phyloP scores from a whole-genome alignment of 805 yeast species.

The Candida broadrunensis region DNA sequence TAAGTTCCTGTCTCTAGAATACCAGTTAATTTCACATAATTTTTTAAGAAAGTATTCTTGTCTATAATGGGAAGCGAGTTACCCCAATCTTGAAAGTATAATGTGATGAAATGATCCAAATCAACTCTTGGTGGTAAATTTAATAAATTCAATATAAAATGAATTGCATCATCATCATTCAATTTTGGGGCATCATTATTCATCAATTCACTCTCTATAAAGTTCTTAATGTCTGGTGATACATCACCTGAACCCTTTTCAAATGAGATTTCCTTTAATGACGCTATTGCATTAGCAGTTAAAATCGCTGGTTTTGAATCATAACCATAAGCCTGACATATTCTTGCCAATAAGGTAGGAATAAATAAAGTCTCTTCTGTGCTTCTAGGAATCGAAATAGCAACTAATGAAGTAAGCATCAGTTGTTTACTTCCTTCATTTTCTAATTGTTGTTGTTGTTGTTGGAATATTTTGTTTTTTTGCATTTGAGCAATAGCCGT shows the following conservation, averaged over 20 bases:
- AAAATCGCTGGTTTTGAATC: constrained; percentile 66
- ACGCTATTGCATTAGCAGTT: constrained; percentile 69
- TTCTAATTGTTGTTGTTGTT: constrained; percentile 18
- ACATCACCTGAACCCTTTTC: background rate
- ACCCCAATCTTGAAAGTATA: constrained; percentile 80
- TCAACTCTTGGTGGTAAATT: constrained; percentile 48
- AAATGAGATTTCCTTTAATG: constrained; percentile 49
- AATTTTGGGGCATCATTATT: constrained; percentile 19
- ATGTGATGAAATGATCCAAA: constrained; percentile 63
- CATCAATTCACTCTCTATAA: constrained; percentile 22
- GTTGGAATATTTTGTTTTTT: constrained; percentile 15
- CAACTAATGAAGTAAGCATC: constrained; percentile 47
- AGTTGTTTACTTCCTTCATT: constrained; percentile 33
- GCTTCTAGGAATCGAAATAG: constrained; percentile 70
- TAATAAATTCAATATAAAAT: constrained; percentile 36
- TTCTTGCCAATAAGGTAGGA: constrained; percentile 66
- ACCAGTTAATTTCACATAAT: constrained; percentile 48
- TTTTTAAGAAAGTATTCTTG: constrained; percentile 61
- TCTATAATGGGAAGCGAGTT: constrained; percentile 66
- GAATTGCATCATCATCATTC: constrained; percentile 37
- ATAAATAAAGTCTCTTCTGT: constrained; percentile 76
- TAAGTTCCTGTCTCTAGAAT: constrained; percentile 36
- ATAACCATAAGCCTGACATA: constrained; percentile 70
- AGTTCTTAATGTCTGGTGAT: constrained; percentile 6
- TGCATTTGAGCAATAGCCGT: constrained; percentile 59